Base-by-base conservation (phyloP, 345 rosid species). In the Linum trigynum region DNA sequence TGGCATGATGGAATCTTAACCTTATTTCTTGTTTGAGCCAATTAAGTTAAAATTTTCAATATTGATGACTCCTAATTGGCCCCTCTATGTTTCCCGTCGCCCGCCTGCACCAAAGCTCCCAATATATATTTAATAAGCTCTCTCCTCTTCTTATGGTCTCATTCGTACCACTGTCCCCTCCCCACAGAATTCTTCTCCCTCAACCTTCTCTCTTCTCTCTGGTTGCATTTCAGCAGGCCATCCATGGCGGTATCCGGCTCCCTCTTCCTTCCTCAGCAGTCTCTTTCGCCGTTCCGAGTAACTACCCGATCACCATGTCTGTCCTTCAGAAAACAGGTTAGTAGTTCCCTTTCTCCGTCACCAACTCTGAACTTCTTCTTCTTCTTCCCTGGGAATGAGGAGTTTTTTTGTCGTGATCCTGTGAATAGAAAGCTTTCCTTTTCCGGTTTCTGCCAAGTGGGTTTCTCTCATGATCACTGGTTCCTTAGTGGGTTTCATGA, bases 161-260 rank as follows among this genome's bases (percentile, higher is more conserved):
- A 37, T 17, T 36, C 43, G 32, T 23, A 23, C 32, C 32, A 23
- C 32, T 23, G 11, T 23, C 41, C 55, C 11, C 38, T 5, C 1
- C 9, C 39, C 66, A 39, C 38, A 4, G 53, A 42, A 38, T 48
- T 42, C 57, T 57, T 1, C 39, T 8, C 56, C 10, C 3, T 1
- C 63, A 3, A 38, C 71, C 57, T 15, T 58, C 42, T 57, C 3
- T 40, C 57, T 55, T 7, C 64, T 60, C 58, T 69, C 14, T 32
- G 37, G 1, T 43, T 40, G 41, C 14, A 23, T 41, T 8, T n/a
- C 53, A 2, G 53, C 11, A 43, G 10, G 50, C 69, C 4, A 56
- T 43, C 67, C 6, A 83, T 81, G 85, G 80, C 85, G 40, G 74
- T 67, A 64, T 79, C 75, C 11, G 74, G 64, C 23, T 55, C 72